Percentiles rank a stretch among this genome's conserved stretches.
Conservation (phyloP, 2,329 filamentous ascomycete species). For the Aspergillus nomiae region DNA sequence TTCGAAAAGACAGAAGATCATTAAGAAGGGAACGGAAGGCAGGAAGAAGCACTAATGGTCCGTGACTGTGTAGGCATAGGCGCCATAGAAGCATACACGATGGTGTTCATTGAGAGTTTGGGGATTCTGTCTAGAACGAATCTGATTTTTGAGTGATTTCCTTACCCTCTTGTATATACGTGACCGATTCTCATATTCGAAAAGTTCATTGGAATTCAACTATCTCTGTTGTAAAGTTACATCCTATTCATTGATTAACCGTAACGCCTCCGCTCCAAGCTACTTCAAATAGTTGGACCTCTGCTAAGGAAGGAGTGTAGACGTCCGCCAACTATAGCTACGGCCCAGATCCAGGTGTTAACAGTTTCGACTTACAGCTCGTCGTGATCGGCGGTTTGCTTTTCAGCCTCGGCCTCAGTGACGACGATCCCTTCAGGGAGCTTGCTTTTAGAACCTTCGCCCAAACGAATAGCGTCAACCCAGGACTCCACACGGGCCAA, state of each 20-base stretch:
- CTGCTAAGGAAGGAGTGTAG: not conserved
- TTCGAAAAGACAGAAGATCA: constrained; percentile 47
- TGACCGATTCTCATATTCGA: constrained; percentile 9
- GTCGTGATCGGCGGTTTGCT: constrained; percentile 47
- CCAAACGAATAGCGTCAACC: constrained; percentile 89
- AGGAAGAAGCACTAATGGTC: constrained; percentile 30
- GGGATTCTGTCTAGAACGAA: not conserved
- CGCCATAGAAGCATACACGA: constrained; percentile 10
- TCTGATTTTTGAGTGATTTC: constrained; percentile 9
- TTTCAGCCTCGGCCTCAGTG: constrained; percentile 35
- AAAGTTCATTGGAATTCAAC: not conserved
- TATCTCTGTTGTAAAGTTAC: not conserved
- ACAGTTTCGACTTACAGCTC: constrained; percentile 37
- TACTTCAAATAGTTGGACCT: not conserved
- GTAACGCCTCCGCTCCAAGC: not conserved
- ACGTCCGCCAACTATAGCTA: not conserved
- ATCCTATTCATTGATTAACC: not conserved
- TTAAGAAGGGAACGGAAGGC: constrained; percentile 48
- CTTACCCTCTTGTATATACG: constrained; percentile 24
- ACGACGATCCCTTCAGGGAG: constrained; percentile 64
- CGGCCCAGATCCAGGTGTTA: not conserved
- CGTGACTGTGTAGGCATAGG: not conserved
- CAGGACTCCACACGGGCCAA: constrained; percentile 72
- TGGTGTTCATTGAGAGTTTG: constrained; percentile 11
- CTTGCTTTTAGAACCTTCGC: constrained; percentile 79